These are phyloP conservation scores for Pyricularia sp. DNA, from an alignment of 2,329 filamentous ascomycete species.

Conservation along the genomic window DNA sequence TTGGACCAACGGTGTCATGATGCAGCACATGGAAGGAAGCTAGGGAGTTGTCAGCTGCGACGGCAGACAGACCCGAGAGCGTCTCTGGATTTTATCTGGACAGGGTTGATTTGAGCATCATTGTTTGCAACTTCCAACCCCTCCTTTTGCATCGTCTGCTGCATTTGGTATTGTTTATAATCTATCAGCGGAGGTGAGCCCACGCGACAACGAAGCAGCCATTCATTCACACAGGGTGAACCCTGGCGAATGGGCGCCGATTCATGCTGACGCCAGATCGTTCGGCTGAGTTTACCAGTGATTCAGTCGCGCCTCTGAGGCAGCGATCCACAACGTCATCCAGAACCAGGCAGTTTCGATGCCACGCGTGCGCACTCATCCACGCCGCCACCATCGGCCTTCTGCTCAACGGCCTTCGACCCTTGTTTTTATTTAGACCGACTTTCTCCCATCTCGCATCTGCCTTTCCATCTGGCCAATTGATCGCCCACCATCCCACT, in stretches of 20 bases:
- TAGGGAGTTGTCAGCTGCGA: background rate
- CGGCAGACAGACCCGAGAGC: background rate
- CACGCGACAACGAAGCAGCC: background rate
- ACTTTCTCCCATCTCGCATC: background rate
- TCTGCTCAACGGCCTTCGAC: background rate
- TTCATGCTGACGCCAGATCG: background rate
- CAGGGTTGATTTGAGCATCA: background rate
- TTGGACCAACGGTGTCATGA: slow-evolving; percentile 1
- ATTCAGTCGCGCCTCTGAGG: background rate
- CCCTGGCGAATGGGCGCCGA: background rate
- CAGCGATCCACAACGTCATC: slow-evolving; percentile 2
- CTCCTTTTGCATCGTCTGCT: background rate
- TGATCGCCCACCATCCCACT: background rate
- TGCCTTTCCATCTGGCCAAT: background rate
- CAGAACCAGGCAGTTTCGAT: background rate
- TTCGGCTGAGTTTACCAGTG: background rate
- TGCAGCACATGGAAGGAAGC: background rate
- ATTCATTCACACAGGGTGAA: background rate
- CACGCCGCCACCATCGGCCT: background rate
- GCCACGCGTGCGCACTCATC: slow-evolving; percentile 1
- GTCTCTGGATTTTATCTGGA: background rate
- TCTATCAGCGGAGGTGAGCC: background rate
- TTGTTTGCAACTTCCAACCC: background rate
- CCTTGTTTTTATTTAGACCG: background rate
- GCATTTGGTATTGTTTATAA: background rate